Evolutionary conservation across 176 grass and related monocot genomes (phyloP).

Genomic region (Oryza australiensis): DNA sequence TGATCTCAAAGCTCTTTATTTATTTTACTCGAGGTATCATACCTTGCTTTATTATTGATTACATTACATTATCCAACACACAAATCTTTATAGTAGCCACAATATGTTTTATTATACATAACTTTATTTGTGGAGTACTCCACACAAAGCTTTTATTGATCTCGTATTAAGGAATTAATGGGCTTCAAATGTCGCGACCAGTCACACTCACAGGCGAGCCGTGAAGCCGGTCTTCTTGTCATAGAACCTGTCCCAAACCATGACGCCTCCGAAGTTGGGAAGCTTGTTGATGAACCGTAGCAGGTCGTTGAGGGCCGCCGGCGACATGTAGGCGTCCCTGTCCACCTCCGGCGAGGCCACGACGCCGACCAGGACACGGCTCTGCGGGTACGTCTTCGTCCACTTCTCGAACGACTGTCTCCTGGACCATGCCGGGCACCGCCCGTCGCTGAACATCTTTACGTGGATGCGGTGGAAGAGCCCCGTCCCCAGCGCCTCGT

Average conservation of each 20-base stretch:
- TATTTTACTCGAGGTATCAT: neutral
- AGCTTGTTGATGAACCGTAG: neutral
- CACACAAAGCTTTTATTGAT: too few species aligned
- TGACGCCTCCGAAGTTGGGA: neutral
- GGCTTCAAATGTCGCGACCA: too few species aligned
- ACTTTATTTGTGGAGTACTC: neutral
- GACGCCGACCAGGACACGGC: slow-evolving; percentile 4
- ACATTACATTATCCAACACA: neutral
- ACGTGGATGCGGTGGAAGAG: slow-evolving; percentile 69
- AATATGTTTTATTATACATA: neutral
- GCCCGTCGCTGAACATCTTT: neutral
- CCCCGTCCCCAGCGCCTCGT: slow-evolving; percentile 40
- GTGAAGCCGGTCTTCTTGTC: neutral
- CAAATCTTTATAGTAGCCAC: neutral
- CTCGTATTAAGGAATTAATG: too few species aligned
- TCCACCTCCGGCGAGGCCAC: slow-evolving; percentile 27
- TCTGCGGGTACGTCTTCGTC: neutral
- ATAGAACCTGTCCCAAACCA: slow-evolving; percentile 35
- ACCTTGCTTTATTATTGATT: neutral
- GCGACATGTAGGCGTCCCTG: neutral
- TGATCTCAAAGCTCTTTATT: too few species aligned
- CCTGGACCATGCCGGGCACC: neutral
- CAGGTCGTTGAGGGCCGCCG: neutral
- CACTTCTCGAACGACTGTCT: neutral
- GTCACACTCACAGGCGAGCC: neutral